Conservation (phyloP, 306 rosid genomes). For the Vachellia pachyceras region DNA sequence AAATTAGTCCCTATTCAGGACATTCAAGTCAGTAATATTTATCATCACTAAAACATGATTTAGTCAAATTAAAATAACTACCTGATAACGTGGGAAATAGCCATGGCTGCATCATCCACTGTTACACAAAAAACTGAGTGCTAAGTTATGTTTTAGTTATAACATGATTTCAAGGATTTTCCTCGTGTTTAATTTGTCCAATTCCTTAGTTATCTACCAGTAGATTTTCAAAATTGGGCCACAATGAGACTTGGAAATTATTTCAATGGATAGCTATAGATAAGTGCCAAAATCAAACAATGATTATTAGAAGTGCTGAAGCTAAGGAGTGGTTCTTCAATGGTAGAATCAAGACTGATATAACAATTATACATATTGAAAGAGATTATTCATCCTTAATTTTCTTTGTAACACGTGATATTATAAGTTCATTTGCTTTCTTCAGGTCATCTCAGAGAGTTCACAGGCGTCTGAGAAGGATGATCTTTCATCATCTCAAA, state of each 20-base stretch:
- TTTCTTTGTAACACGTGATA: too few species aligned
- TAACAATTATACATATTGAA: too few species aligned
- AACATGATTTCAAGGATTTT: background rate
- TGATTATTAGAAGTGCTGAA: background rate
- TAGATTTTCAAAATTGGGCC: background rate
- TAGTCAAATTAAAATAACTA: constrained; percentile 37
- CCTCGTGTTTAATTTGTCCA: background rate
- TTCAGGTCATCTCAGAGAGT: too few species aligned
- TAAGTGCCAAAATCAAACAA: background rate
- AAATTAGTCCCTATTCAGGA: background rate
- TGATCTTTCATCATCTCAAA: too few species aligned
- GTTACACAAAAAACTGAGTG: constrained; percentile 98
- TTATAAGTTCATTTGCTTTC: too few species aligned
- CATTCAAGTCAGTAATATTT: background rate
- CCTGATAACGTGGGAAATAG: constrained; percentile 98
- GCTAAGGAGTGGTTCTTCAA: background rate
- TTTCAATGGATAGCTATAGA: background rate
- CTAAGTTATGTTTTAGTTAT: background rate
- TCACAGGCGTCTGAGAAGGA: too few species aligned
- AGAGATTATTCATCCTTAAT: too few species aligned
- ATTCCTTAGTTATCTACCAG: background rate
- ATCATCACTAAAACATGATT: background rate
- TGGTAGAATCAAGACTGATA: too few species aligned
- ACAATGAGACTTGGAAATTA: background rate
- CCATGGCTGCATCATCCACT: constrained; percentile 99